These are phyloP conservation scores for Ogataea corticis DNA, from an alignment of 805 yeast genomes.

Conservation along the genomic window DNA sequence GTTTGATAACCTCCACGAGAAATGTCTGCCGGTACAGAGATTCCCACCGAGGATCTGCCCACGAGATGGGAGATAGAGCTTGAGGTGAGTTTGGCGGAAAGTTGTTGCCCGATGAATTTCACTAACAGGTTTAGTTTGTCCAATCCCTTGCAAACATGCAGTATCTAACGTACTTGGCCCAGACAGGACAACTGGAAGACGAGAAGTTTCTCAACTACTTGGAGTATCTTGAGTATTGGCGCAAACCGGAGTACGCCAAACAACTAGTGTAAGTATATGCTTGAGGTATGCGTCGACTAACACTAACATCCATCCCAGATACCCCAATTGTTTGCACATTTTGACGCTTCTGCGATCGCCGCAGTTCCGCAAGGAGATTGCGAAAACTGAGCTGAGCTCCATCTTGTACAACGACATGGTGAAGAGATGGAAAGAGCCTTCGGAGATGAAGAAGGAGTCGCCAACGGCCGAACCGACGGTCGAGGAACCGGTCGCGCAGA, in stretches of 20 bases:
- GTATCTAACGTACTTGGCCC: conserved; percentile 84
- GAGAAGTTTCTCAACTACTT: conserved; percentile 73
- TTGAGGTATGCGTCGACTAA: neutral
- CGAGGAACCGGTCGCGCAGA: too few species aligned
- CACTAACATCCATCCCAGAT: conserved; percentile 34
- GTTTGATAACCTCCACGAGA: neutral
- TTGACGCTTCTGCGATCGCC: conserved; percentile 59
- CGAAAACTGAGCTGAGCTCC: conserved; percentile 57
- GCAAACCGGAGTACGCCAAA: conserved; percentile 64
- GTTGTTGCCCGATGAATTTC: neutral
- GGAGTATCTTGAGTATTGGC: conserved; percentile 85
- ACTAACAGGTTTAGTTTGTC: conserved; percentile 55
- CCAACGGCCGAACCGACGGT: neutral
- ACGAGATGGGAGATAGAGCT: conserved; percentile 84
- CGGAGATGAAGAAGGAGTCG: conserved; percentile 2
- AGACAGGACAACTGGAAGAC: conserved; percentile 72
- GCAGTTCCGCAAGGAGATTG: conserved; percentile 54
- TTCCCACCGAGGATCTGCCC: conserved; percentile 45
- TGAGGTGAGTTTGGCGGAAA: conserved; percentile 49
- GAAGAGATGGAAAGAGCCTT: conserved; percentile 57
- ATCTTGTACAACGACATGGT: conserved; percentile 76
- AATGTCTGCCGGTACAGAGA: conserved; percentile 1
- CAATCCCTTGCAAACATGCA: conserved; percentile 90
- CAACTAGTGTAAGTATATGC: conserved; percentile 50
- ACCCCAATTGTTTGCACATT: conserved; percentile 87